A percentile compares a stretch with the other conserved stretches of the same genome.
Conservation (phyloP, 2,329 filamentous ascomycete genomes). For the Neofusicoccum sp. region DNA sequence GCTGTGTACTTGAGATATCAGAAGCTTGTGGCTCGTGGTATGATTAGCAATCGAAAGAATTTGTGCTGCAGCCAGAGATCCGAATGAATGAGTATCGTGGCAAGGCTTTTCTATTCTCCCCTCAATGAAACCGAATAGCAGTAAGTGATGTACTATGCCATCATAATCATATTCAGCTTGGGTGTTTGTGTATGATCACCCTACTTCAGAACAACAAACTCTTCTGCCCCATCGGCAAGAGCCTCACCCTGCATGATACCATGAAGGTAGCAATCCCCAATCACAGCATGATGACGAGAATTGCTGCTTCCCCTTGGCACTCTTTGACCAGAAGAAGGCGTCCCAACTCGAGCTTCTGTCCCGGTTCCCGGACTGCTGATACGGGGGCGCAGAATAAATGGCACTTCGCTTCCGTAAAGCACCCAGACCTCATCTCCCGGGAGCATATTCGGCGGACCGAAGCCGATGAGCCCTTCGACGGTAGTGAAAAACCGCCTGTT, state of each 20-base stretch:
- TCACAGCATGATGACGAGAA: neutral
- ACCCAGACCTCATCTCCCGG: neutral
- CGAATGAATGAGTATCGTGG: too few relatives aligned
- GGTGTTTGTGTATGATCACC: too few relatives aligned
- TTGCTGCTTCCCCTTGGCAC: too few relatives aligned
- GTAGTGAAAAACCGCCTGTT: neutral
- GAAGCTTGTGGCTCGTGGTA: neutral
- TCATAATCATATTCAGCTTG: too few relatives aligned
- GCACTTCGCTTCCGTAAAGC: neutral
- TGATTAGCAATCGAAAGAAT: neutral
- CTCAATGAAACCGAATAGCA: too few relatives aligned
- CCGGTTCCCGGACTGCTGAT: too few relatives aligned
- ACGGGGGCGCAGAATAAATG: neutral
- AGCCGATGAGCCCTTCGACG: neutral
- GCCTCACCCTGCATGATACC: neutral
- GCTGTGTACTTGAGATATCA: neutral
- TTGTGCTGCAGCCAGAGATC: too few relatives aligned
- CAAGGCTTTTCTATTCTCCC: too few relatives aligned
- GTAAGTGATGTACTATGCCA: too few relatives aligned
- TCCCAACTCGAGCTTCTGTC: neutral
- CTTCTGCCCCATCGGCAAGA: neutral
- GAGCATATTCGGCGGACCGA: neutral
- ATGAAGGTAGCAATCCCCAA: constrained; percentile 3
- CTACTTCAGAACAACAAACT: neutral
- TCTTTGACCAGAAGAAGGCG: neutral